Conservation (phyloP, 75 land plant species). For the Isoetes taiwanensis region DNA sequence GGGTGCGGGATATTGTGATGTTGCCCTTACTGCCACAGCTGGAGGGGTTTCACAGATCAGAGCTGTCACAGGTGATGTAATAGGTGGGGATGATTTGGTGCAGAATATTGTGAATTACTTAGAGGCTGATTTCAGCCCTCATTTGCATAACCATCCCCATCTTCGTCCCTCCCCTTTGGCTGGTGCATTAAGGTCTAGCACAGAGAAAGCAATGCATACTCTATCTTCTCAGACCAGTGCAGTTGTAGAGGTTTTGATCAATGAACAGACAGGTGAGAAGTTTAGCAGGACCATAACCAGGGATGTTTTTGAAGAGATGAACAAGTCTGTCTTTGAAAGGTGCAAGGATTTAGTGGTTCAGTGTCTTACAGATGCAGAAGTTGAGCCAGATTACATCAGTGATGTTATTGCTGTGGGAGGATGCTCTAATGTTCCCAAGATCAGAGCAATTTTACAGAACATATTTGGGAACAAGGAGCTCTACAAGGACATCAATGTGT, state of each 20-base stretch:
- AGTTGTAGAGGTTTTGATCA: conserved; percentile 33
- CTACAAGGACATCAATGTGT: conserved; percentile 29
- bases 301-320: conserved; percentile 44
- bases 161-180: conserved; percentile 2
- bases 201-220: conserved; percentile 54
- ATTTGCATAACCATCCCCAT: too few species aligned
- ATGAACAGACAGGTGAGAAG: conserved; percentile 23
- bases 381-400: conserved; percentile 18
- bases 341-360: conserved; percentile 28
- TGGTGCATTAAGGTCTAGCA: conserved; percentile 28
- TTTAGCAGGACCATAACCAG: conserved; percentile 23
- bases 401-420: conserved; percentile 68
- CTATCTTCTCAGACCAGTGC: conserved; percentile 34
- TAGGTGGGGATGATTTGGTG: conserved; percentile 62
- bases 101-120: conserved; percentile 47
- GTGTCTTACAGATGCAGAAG: conserved; percentile 47
- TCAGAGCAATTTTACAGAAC: conserved; percentile 24
- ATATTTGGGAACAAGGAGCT: conserved; percentile 17
- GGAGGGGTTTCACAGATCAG: conserved; percentile 65
- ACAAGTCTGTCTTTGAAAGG: conserved; percentile 24
- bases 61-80: conserved; percentile 33
- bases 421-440: conserved; percentile 38
- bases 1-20: conserved; percentile 73
- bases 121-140: conserved; percentile 25
- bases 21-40: conserved; percentile 48